A percentile compares a stretch with the other conserved stretches of the same genome.
These are phyloP conservation scores for Trematosphaeria pertusa DNA, from an alignment of 2,329 filamentous ascomycete genomes.

Conservation along the genomic window DNA sequence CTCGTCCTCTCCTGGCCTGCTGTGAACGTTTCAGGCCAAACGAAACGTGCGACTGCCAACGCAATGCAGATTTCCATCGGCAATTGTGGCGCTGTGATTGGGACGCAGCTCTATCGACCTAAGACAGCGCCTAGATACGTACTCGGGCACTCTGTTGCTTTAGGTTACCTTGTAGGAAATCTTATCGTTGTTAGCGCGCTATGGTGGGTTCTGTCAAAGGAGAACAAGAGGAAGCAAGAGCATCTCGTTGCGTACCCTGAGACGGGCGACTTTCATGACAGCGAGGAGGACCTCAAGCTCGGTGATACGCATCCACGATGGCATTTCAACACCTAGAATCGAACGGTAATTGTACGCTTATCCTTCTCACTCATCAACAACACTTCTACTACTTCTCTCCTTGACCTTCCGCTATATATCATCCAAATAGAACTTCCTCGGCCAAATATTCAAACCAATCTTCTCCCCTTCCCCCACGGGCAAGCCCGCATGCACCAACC, in stretches of 20 bases:
- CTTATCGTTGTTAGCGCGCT: slow-evolving; percentile 38
- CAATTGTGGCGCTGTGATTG: slow-evolving; percentile 52
- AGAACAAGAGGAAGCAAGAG: slow-evolving; percentile 40
- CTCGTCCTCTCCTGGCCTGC: slow-evolving; percentile 57
- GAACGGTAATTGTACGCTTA: no score
- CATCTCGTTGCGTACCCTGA: slow-evolving; percentile 31
- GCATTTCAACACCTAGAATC: slow-evolving; percentile 45
- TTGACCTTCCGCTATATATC: no score
- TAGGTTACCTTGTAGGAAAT: slow-evolving; percentile 43
- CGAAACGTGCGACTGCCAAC: slow-evolving; percentile 59
- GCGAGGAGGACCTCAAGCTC: slow-evolving; percentile 36
- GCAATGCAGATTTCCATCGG: slow-evolving; percentile 60
- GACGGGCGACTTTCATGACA: slow-evolving; percentile 38
- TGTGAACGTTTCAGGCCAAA: slow-evolving; percentile 62
- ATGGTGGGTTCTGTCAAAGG: slow-evolving; percentile 39
- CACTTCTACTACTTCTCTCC: no score
- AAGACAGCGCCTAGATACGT: slow-evolving; percentile 44
- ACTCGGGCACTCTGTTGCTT: slow-evolving; percentile 44
- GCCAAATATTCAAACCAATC: slow-evolving; percentile 68
- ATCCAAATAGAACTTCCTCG: slow-evolving; percentile 35
- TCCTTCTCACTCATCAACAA: no score
- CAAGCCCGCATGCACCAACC: slow-evolving; percentile 64
- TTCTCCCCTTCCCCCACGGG: slow-evolving; percentile 63
- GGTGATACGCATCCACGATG: slow-evolving; percentile 47
- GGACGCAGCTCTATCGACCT: slow-evolving; percentile 47